phyloP scores from a whole-genome alignment of 148 eudicot species.

The Heliosperma pusillum region DNA sequence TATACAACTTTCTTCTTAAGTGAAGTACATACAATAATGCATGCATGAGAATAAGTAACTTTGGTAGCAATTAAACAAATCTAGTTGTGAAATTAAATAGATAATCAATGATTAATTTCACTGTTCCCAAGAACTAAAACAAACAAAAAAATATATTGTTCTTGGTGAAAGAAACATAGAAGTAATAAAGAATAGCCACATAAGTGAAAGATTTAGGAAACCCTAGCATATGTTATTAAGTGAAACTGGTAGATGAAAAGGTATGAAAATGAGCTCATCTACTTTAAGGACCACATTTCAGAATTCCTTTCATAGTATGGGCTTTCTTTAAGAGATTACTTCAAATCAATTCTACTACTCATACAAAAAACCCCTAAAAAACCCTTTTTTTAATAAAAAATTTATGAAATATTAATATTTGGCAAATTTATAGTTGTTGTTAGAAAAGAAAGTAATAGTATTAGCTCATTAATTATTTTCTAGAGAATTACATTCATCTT shows the following conservation, averaged over 20 bases:
- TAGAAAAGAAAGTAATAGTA: background rate
- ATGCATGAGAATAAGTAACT: background rate
- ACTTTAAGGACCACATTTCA: slow-evolving; percentile 19
- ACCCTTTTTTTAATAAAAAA: background rate
- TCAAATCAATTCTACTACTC: background rate
- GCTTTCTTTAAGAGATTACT: background rate
- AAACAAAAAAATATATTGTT: background rate
- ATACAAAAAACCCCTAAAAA: background rate
- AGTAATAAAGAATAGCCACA: background rate
- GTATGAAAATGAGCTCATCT: background rate
- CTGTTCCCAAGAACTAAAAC: background rate
- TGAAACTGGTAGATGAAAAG: slow-evolving; percentile 1
- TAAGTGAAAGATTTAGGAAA: slow-evolving; percentile 12
- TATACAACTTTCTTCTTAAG: background rate
- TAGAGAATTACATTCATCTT: background rate
- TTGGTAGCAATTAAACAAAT: no score
- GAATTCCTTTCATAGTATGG: slow-evolving; percentile 11
- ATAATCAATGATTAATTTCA: background rate
- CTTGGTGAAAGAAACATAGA: slow-evolving; percentile 6
- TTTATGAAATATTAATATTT: background rate
- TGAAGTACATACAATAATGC: background rate
- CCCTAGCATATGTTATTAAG: slow-evolving; percentile 18
- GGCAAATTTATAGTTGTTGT: background rate
- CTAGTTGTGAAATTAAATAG: background rate
- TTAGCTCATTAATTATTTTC: background rate